These are phyloP conservation scores for Chytriomyces sp. DNA, from an alignment of 192 early-diverging fungal genomes.

Conservation along the genomic window DNA sequence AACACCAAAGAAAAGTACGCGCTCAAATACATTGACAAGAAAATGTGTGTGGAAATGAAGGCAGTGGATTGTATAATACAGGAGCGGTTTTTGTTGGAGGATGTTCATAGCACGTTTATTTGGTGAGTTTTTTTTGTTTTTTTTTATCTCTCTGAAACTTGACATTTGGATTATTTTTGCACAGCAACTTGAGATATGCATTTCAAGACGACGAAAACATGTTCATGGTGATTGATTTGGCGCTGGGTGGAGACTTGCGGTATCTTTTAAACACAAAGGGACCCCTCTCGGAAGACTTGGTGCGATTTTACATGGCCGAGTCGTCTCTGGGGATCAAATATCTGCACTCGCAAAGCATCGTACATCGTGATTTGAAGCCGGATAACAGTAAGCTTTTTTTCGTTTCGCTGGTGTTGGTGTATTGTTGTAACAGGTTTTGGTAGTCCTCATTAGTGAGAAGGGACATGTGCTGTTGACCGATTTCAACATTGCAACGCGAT, in stretches of 20 bases:
- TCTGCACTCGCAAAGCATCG: conserved; percentile 52
- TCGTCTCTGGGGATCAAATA: conserved; percentile 46
- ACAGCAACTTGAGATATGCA: conserved; percentile 61
- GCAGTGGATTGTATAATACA: conserved; percentile 89
- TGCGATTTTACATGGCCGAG: conserved; percentile 52
- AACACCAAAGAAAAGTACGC: conserved; percentile 79
- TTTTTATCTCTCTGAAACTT: not conserved
- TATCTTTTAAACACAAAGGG: conserved; percentile 51
- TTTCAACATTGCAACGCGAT: conserved; percentile 93
- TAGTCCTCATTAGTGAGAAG: conserved; percentile 72
- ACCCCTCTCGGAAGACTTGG: conserved; percentile 47
- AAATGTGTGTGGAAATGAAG: conserved; percentile 81
- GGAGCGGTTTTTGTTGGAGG: conserved; percentile 86
- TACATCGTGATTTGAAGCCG: conserved; percentile 58
- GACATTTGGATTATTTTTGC: not conserved
- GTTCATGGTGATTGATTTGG: conserved; percentile 69
- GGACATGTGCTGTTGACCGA: conserved; percentile 93
- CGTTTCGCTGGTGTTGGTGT: conserved; percentile 46
- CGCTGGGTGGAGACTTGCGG: conserved; percentile 63
- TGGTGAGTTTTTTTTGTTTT: conserved; percentile 38
- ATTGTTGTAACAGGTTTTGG: not conserved
- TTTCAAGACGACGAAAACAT: conserved; percentile 71
- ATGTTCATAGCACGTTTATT: conserved; percentile 82
- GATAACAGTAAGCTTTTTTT: conserved; percentile 52
- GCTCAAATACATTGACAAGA: conserved; percentile 97